Base-by-base conservation (phyloP, 1,284 basidiomycete species). In the Tranzscheliella williamsii region DNA sequence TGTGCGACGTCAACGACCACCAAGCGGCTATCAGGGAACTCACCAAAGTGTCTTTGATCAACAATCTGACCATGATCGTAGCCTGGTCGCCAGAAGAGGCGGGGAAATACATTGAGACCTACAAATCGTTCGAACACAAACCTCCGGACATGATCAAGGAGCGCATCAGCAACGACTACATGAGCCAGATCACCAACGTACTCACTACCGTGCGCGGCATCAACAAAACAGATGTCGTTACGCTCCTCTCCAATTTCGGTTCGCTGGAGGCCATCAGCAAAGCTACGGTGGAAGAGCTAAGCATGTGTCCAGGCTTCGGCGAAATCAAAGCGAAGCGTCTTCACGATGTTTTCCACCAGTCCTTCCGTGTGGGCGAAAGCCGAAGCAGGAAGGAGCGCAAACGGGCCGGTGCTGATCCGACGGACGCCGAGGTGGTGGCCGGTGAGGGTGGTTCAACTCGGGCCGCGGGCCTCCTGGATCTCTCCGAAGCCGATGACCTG, bases 201-300 rank as follows among this genome's bases (percentile, higher is more conserved):
- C 81, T 99, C 26, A 98, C 94, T 0, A 87, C 85, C 62, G 89
- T 97, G 61, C 87, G 85, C 70, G 92, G 90, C 67, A 88, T 99
- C 48, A 98, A 98, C 80, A 96, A 94, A 81, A 97, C 94, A 0
- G 95, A 99, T 72, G 91, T 94, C 1, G 86, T 92, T 78, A 95
- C 93, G 1, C 80, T 99, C 88, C 93, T 34, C 22, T 65, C 40
- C 5, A 27, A 27, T 7, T 68, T 62, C 20, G 55, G 52, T 0
- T 46, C 29, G 15, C 44, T 51, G n/a, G 43, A 42, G 13, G 35
- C 41, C 0, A 45, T 65, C 26, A 61, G 42, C 24, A 44, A 11
- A 16, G 65, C 60, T 2, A 42, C 85, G 1, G 79, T 87, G 2
- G 88, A 90, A 39, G 85, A 87, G 55, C 80, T 99, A 1, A 83